These are phyloP conservation scores for Colletotrichum karsti DNA, from an alignment of 2,329 filamentous ascomycete genomes.

Conservation along the genomic window DNA sequence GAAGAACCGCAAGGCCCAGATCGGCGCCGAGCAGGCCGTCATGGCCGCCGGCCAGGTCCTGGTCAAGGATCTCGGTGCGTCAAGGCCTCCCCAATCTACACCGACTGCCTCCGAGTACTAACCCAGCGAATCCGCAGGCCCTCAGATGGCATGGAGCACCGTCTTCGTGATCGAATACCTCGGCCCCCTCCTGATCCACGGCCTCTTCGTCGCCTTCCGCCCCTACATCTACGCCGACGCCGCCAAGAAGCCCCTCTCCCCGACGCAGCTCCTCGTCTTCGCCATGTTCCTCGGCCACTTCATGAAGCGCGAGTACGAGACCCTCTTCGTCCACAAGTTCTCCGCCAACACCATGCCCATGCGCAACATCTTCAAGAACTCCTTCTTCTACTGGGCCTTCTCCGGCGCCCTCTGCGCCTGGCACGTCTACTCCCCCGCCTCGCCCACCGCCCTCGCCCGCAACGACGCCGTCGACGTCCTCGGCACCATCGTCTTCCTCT, in stretches of 20 bases:
- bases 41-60: constrained; percentile 68
- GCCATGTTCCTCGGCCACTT: constrained; percentile 84
- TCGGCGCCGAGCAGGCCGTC: constrained; percentile 59
- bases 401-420: constrained; percentile 83
- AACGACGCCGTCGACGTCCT: constrained; percentile 65
- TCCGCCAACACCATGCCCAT: constrained; percentile 93
- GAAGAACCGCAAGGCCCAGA: constrained; percentile 66
- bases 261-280: constrained; percentile 78
- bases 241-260: constrained; percentile 59
- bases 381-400: constrained; percentile 90
- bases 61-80: constrained; percentile 91
- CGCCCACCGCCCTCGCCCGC: constrained; percentile 66
- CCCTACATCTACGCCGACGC: constrained; percentile 64
- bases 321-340: constrained; percentile 94
- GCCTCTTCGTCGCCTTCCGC: constrained; percentile 75
- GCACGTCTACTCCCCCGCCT: constrained; percentile 83
- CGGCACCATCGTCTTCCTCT: constrained; percentile 76
- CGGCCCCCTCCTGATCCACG: constrained; percentile 89
- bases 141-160: constrained; percentile 90
- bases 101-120: background rate
- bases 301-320: constrained; percentile 94
- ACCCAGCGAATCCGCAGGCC: constrained; percentile 60
- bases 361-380: constrained; percentile 93
- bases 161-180: constrained; percentile 97
- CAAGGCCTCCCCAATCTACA: background rate